phyloP scores from a whole-genome alignment of 2,329 filamentous ascomycete genomes.

The Elsinoe perseae region DNA sequence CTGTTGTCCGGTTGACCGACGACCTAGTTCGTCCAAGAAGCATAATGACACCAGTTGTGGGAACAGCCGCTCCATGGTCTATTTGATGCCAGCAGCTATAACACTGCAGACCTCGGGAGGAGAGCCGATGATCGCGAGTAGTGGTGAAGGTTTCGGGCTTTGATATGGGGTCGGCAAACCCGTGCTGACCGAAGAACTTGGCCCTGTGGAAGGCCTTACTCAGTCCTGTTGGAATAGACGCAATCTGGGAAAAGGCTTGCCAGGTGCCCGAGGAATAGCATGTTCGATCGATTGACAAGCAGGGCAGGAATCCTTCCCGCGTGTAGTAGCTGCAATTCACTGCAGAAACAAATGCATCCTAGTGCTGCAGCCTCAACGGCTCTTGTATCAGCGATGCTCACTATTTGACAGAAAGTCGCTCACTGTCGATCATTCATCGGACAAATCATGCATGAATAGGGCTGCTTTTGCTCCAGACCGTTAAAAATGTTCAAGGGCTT shows the following conservation, averaged over 20 bases:
- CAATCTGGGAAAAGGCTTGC: background rate
- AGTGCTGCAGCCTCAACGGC: too few relatives aligned
- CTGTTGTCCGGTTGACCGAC: too few relatives aligned
- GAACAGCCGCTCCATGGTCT: too few relatives aligned
- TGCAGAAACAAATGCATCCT: too few relatives aligned
- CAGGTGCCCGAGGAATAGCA: background rate
- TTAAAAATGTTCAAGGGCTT: background rate
- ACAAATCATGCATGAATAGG: background rate
- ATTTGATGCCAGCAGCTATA: too few relatives aligned
- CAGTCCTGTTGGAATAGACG: background rate
- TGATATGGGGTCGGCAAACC: background rate
- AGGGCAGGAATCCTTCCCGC: background rate
- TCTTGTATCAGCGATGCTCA: background rate
- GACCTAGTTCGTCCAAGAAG: too few relatives aligned
- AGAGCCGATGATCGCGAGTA: background rate
- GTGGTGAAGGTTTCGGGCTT: too few relatives aligned
- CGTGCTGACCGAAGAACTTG: background rate
- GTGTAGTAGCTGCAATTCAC: too few relatives aligned
- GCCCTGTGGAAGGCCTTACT: background rate
- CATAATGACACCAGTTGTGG: too few relatives aligned
- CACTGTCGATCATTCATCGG: background rate
- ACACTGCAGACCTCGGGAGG: background rate
- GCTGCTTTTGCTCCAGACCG: background rate
- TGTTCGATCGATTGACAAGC: background rate
- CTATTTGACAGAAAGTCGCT: background rate